These are phyloP conservation scores for Dipodascus geniculatus DNA, from an alignment of 805 yeast species.

Conservation along the genomic window DNA sequence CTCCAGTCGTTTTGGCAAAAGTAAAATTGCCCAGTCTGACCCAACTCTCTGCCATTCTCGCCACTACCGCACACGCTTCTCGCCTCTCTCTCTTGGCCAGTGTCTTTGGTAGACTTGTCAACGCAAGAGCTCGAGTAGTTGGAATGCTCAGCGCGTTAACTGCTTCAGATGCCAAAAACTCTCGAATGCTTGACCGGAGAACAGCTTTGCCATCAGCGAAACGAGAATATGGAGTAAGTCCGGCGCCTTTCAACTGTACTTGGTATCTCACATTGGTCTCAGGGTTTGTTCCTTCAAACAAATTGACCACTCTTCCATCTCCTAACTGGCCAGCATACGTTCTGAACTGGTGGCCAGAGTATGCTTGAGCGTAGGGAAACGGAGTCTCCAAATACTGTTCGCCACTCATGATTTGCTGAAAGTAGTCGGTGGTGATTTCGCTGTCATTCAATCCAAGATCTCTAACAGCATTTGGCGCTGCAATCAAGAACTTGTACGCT, in stretches of 20 bases:
- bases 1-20: slow-evolving; percentile 61
- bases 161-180: slow-evolving; percentile 75
- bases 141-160: slow-evolving; percentile 76
- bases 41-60: slow-evolving; percentile 81
- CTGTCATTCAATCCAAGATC: slow-evolving; percentile 44
- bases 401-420: slow-evolving; percentile 52
- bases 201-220: slow-evolving; percentile 98
- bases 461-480: slow-evolving; percentile 46
- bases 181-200: slow-evolving; percentile 75
- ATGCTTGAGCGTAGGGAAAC: slow-evolving; percentile 80
- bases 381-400: slow-evolving; percentile 31
- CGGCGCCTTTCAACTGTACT: slow-evolving; percentile 84
- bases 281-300: slow-evolving; percentile 54
- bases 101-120: slow-evolving; percentile 63
- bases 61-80: slow-evolving; percentile 76
- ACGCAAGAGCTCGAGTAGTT: slow-evolving; percentile 68
- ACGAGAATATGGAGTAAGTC: slow-evolving; percentile 81
- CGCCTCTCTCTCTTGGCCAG: slow-evolving; percentile 55
- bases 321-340: slow-evolving; percentile 95
- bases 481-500: slow-evolving; percentile 34
- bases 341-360: slow-evolving; percentile 96
- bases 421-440: slow-evolving; percentile 33
- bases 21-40: slow-evolving; percentile 83
- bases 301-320: slow-evolving; percentile 81
- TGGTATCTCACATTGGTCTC: slow-evolving; percentile 37